phyloP scores from a whole-genome alignment of 2,329 filamentous ascomycete genomes.

The Xylogone sp. region DNA sequence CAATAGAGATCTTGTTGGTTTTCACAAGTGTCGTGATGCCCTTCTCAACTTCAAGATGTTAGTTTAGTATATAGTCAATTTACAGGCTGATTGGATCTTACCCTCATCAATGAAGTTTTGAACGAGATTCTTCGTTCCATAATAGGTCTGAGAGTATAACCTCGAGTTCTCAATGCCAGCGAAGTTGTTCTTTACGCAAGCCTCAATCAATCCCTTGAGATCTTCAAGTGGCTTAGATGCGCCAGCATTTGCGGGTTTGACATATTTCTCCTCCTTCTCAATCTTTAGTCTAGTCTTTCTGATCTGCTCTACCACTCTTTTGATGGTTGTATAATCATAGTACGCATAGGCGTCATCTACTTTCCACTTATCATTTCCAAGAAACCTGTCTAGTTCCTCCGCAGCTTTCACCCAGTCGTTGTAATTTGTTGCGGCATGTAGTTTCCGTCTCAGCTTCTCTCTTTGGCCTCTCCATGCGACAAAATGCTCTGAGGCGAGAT shows the following conservation, averaged over 20 bases:
- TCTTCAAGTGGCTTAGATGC: constrained; percentile 61
- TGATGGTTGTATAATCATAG: constrained; percentile 85
- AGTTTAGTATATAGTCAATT: constrained; percentile 1
- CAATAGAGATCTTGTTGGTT: constrained; percentile 62
- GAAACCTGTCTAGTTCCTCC: constrained; percentile 70
- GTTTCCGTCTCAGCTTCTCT: constrained; percentile 63
- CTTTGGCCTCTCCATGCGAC: constrained; percentile 83
- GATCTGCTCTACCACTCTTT: constrained; percentile 73
- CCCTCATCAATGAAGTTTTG: constrained; percentile 87
- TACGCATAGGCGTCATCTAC: constrained; percentile 74
- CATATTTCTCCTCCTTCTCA: constrained; percentile 51
- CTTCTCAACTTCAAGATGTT: constrained; percentile 50
- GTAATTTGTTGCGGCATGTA: constrained; percentile 73
- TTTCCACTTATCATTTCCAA: constrained; percentile 80
- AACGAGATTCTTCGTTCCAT: constrained; percentile 91
- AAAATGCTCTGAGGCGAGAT: constrained; percentile 61
- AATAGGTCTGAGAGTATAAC: constrained; percentile 97
- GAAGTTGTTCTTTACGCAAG: constrained; percentile 97
- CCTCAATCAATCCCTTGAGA: constrained; percentile 73
- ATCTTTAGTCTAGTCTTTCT: constrained; percentile 52
- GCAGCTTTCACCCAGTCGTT: constrained; percentile 80
- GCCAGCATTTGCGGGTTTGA: constrained; percentile 27
- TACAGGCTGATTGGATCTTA: constrained; percentile 33
- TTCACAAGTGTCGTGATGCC: constrained; percentile 64
- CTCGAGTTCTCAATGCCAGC: constrained; percentile 89